Conservation (phyloP, 345 rosid species). For the Bruguiera sexangula region DNA sequence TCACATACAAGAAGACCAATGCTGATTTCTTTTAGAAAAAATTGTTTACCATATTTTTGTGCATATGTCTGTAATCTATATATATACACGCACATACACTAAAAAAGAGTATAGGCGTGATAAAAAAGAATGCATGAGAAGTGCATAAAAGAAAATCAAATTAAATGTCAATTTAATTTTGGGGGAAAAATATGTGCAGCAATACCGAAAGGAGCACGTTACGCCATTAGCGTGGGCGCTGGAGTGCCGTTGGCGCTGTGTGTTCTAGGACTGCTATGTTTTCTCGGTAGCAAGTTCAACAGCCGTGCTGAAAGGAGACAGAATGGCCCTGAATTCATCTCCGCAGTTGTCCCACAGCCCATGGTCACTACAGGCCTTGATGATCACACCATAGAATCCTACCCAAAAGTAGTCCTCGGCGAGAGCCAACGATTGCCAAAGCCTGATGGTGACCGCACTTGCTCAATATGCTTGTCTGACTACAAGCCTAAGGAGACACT, state of each 20-base stretch:
- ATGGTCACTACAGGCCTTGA: slow-evolving; percentile 38
- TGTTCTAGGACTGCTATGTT: slow-evolving; percentile 35
- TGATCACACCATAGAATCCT: slow-evolving; percentile 38
- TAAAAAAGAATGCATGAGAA: too few relatives aligned
- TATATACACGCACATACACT: too few relatives aligned
- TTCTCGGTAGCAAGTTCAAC: slow-evolving; percentile 35
- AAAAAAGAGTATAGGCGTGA: too few relatives aligned
- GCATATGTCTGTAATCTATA: too few relatives aligned
- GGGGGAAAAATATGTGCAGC: slow-evolving; percentile 17
- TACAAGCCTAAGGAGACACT: slow-evolving; percentile 47
- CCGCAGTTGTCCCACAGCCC: slow-evolving; percentile 5
- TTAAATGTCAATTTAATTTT: too few relatives aligned
- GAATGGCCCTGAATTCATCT: slow-evolving; percentile 16
- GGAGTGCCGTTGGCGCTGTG: slow-evolving; percentile 53
- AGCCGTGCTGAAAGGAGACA: slow-evolving; percentile 11
- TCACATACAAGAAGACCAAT: not conserved
- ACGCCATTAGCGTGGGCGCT: slow-evolving; percentile 46
- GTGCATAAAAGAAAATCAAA: too few relatives aligned
- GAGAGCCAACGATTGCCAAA: slow-evolving; percentile 54
- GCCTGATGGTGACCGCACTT: slow-evolving; percentile 51
- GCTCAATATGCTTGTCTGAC: slow-evolving; percentile 65
- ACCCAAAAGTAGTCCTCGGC: slow-evolving; percentile 57
- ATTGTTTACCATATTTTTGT: too few relatives aligned
- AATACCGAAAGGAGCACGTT: slow-evolving; percentile 40
- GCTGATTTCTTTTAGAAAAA: too few relatives aligned